Base-by-base conservation (phyloP, 2,329 filamentous ascomycete species). In the Triangularia verruculosa region DNA sequence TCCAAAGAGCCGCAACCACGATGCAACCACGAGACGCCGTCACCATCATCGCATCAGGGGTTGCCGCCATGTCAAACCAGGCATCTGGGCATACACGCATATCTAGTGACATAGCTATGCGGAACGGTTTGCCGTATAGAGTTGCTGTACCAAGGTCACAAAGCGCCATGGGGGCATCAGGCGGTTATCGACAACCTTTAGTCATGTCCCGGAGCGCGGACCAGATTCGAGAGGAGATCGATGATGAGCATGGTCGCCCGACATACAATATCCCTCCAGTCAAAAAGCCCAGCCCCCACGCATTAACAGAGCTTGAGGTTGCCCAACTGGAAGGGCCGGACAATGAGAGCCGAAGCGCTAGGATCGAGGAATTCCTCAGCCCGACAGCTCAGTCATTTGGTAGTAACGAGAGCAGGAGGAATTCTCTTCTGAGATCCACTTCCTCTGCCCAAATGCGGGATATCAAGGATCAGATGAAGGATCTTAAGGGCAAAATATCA, bases 401-500 rank as follows among this genome's bases (percentile, higher is more conserved):
- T 11, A 61, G 62, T 47, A 66, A 70, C 17, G 61, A 71, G 34
- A 71, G 72, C n/a, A 79, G 81, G 9, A 78, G 80, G 52, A 82
- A 62, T 20, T 60, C 80, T 1, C 76, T 89, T 8, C 84, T 84
- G 25, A 83, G 91, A 17, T 88, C 90, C 2, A 82, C 87, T 13
- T 94, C 92, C 0, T 87, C 87, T n/a, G 83, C 88, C 13, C 88
- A 91, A 71, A 86, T 91, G 72, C 86, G 89, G 8, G 84, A 85
- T 59, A 80, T 97, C 52, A 91, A 92, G 65, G 89, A 92, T 68
- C 92, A 96, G 74, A 91, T 97, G 85, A 88, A 90, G 62, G 92
- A 90, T 60, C 81, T 97, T 55, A 93, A 93, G 72, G 91, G 90
- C 64, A 92, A 92, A 71, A 93, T 97, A 34, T 93, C 92, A 1